These are phyloP conservation scores for Hypoxylon sp. DNA, from an alignment of 2,329 filamentous ascomycete genomes.

Conservation along the genomic window DNA sequence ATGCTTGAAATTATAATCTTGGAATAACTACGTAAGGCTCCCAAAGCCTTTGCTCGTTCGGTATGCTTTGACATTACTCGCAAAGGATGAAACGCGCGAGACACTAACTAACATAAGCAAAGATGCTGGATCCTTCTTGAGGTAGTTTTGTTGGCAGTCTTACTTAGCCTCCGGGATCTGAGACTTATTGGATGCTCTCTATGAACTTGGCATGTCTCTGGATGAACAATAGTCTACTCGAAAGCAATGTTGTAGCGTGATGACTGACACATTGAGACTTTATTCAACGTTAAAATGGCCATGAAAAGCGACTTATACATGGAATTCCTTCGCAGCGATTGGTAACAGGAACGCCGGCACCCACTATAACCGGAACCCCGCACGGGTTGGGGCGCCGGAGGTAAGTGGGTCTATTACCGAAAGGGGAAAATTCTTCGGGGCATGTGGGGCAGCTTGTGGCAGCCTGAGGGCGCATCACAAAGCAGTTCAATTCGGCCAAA, in stretches of 20 bases:
- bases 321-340: background rate
- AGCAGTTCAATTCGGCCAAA: no score
- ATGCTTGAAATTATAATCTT: no score
- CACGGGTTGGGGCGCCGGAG: background rate
- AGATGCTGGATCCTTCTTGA: no score
- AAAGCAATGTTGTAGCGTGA: background rate
- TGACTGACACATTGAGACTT: background rate
- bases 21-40: no score
- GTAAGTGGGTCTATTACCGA: slow-evolving; percentile 4
- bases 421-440: slow-evolving; percentile 8
- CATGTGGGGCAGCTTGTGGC: background rate
- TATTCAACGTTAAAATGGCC: background rate
- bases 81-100: no score
- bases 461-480: background rate
- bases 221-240: background rate
- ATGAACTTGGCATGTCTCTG: background rate
- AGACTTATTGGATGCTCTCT: background rate
- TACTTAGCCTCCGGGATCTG: background rate
- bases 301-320: no score
- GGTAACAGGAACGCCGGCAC: background rate
- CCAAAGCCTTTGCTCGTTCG: no score
- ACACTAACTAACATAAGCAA: no score
- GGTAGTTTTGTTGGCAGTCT: background rate
- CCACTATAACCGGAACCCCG: background rate
- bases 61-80: no score